phyloP scores from a whole-genome alignment of 1,284 basidiomycete species.

The Fomes fomentarius region DNA sequence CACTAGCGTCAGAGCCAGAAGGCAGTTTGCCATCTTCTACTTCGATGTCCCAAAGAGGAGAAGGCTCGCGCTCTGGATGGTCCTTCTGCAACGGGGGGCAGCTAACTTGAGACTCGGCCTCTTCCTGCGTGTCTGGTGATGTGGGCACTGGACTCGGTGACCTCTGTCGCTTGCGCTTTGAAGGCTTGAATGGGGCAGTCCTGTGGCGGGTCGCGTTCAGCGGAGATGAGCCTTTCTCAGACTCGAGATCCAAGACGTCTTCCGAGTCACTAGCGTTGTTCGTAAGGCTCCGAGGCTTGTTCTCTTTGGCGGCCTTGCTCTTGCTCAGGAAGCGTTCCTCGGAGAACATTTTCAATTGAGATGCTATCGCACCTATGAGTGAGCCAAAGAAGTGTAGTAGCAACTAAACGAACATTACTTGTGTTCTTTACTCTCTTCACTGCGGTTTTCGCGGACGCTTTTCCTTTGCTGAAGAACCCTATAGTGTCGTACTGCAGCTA shows the following conservation, averaged over 20 bases:
- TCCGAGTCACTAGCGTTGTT: not conserved
- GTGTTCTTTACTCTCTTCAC: slow-evolving; percentile 16
- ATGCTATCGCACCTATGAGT: slow-evolving; percentile 7
- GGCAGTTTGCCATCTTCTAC: slow-evolving; percentile 32
- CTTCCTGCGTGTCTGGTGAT: not conserved
- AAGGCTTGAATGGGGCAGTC: not conserved
- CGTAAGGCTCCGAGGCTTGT: not conserved
- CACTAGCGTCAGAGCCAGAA: slow-evolving; percentile 18
- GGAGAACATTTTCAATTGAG: slow-evolving; percentile 42
- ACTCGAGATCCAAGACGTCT: not conserved
- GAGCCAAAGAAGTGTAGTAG: not conserved
- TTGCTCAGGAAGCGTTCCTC: slow-evolving; percentile 54
- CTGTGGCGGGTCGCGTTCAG: too few species aligned
- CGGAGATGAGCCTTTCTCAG: not conserved
- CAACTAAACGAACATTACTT: slow-evolving; percentile 8
- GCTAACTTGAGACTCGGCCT: not conserved
- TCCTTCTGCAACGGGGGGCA: not conserved
- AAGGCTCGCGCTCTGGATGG: slow-evolving; percentile 33
- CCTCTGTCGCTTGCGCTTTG: not conserved
- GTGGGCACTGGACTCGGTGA: not conserved
- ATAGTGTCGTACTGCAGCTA: slow-evolving; percentile 51
- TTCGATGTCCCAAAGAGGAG: slow-evolving; percentile 73
- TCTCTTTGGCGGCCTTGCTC: slow-evolving; percentile 17
- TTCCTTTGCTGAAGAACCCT: slow-evolving; percentile 76
- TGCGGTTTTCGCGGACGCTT: slow-evolving; percentile 55